These are phyloP conservation scores for Apiotrichum sp. DNA, from an alignment of 1,284 basidiomycete species.

Conservation along the genomic window DNA sequence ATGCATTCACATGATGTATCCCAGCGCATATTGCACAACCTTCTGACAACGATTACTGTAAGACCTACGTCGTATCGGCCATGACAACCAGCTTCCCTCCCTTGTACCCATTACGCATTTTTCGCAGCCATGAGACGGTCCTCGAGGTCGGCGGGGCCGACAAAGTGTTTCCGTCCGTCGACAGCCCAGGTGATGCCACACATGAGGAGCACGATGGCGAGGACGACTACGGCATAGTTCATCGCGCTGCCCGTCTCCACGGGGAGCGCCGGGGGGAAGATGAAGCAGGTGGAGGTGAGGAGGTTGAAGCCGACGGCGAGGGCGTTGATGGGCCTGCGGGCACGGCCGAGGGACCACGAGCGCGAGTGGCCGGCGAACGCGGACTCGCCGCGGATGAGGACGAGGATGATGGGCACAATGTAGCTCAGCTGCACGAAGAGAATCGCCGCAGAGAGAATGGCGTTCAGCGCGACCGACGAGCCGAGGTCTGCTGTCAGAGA, in stretches of 20 bases:
- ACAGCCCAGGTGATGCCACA: conserved; percentile 40
- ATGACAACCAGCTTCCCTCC: no score
- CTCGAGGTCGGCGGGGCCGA: conserved; percentile 43
- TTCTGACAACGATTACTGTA: no score
- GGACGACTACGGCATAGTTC: conserved; percentile 48
- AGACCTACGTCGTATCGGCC: no score
- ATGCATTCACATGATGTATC: no score
- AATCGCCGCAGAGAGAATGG: conserved; percentile 1
- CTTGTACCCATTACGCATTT: not conserved
- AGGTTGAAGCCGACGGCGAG: conserved; percentile 44
- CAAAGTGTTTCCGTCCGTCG: conserved; percentile 41
- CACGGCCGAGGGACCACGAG: conserved; percentile 34
- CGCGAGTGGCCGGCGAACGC: conserved; percentile 35
- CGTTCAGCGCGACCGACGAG: not conserved
- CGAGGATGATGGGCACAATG: conserved; percentile 18
- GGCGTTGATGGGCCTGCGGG: conserved; percentile 41
- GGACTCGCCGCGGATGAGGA: conserved; percentile 45
- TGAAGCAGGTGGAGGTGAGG: conserved; percentile 50
- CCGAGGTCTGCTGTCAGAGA: conserved; percentile 12
- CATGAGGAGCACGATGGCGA: conserved; percentile 35
- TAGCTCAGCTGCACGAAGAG: conserved; percentile 1
- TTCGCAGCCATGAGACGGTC: conserved; percentile 5
- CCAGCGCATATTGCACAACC: no score
- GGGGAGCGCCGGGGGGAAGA: conserved; percentile 50
- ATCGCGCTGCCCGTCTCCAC: conserved; percentile 41